These are phyloP conservation scores for Fusarium dlaminii DNA, from an alignment of 2,329 filamentous ascomycete genomes.

Conservation along the genomic window DNA sequence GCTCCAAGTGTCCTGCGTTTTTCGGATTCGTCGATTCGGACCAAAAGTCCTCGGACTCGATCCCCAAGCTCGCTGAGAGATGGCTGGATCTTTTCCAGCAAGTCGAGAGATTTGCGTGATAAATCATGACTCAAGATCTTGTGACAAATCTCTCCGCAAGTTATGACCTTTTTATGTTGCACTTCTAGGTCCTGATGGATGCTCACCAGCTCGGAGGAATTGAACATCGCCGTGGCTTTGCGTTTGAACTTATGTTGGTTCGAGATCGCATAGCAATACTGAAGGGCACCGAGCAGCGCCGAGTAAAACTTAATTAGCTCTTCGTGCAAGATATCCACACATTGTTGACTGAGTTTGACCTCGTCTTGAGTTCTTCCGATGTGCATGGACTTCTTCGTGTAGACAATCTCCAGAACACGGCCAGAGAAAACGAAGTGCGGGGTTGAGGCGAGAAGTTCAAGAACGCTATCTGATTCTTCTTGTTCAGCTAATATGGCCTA, in stretches of 20 bases:
- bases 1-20: accelerated
- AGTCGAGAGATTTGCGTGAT: accelerated
- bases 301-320: neutral
- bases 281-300: accelerated
- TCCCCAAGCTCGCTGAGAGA: accelerated
- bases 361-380: accelerated
- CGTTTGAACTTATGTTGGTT: neutral
- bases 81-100: accelerated
- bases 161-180: accelerated
- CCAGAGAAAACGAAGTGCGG: neutral
- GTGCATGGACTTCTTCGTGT: accelerated
- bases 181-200: neutral
- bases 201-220: accelerated
- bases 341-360: accelerated
- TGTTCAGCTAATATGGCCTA: neutral
- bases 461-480: accelerated
- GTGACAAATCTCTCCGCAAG: accelerated
- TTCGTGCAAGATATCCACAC: accelerated
- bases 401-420: accelerated
- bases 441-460: neutral
- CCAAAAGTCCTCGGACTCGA: accelerated
- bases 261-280: accelerated
- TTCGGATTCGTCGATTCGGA: accelerated
- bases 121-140: accelerated
- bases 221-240: accelerated